These are phyloP conservation scores for Schizochytrium sp. DNA, from an alignment of 108 stramenopile genomes.

Conservation along the genomic window DNA sequence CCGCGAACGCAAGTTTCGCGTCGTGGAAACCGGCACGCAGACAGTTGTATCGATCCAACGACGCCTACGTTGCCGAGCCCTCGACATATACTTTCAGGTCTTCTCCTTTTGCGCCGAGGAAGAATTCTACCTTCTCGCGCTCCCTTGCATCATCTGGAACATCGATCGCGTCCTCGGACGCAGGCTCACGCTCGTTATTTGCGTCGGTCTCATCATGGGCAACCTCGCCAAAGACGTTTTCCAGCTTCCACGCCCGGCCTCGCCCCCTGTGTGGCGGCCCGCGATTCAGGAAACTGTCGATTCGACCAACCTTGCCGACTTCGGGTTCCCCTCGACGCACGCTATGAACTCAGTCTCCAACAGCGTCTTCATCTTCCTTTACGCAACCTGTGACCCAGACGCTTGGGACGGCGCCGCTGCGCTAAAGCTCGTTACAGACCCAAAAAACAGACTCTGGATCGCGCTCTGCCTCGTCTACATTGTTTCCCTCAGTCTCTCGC, in stretches of 20 bases:
- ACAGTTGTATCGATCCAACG: not conserved
- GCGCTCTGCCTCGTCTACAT: not conserved
- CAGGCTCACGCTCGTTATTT: not conserved
- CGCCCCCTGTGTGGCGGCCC: not conserved
- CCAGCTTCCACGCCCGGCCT: not conserved
- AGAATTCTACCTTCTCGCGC: not conserved
- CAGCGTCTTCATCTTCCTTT: not conserved
- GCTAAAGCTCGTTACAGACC: not conserved
- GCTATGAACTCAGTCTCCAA: not conserved
- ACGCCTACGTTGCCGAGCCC: not conserved
- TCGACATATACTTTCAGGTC: not conserved
- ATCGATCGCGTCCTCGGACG: not conserved
- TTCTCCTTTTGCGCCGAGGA: slow-evolving; percentile 13
- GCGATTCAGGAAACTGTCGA: not conserved
- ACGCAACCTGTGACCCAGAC: not conserved
- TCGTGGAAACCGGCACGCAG: not conserved
- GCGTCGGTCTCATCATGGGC: not conserved
- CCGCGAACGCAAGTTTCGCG: not conserved
- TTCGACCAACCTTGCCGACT: not conserved
- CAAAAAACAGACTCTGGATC: not conserved
- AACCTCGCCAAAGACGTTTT: not conserved
- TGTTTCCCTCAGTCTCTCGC: not conserved
- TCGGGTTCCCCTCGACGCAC: not conserved
- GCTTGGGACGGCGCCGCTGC: not conserved
- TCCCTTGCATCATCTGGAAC: slow-evolving; percentile 12